Evolutionary conservation across 768 basidiomycete species (phyloP).

Genomic region (Hypsizygus marmoreus): DNA sequence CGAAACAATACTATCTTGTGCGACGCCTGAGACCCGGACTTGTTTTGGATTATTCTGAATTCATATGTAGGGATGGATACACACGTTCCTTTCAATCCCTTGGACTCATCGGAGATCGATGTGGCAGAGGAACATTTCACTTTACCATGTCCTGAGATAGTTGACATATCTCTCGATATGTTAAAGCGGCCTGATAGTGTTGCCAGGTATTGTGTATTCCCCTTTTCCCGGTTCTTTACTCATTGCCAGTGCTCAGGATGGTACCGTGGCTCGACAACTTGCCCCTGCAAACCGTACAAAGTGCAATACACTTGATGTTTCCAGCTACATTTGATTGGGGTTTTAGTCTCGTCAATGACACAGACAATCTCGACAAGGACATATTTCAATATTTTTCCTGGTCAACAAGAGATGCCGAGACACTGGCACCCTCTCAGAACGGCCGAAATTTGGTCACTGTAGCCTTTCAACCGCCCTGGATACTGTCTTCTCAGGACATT

Average conservation of each 20-base stretch:
- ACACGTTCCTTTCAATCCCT: constrained; percentile 34
- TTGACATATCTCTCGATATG: constrained; percentile 33
- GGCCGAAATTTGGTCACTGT: constrained; percentile 40
- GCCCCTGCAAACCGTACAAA: constrained; percentile 53
- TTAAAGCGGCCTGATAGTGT: constrained; percentile 43
- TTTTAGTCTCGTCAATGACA: constrained; percentile 34
- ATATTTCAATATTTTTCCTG: constrained; percentile 51
- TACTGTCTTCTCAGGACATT: constrained; percentile 55
- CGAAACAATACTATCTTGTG: constrained; percentile 39
- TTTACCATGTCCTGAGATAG: constrained; percentile 43
- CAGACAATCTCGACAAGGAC: constrained; percentile 34
- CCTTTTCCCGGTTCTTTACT: neutral
- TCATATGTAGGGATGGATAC: constrained; percentile 37
- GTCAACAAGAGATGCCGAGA: constrained; percentile 18
- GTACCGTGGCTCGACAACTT: constrained; percentile 51
- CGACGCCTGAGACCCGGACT: constrained; percentile 14
- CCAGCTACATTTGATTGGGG: constrained; percentile 44
- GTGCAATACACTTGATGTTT: constrained; percentile 45
- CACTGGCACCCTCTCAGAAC: neutral
- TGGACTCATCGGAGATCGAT: constrained; percentile 40
- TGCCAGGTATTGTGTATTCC: constrained; percentile 35
- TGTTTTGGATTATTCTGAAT: neutral
- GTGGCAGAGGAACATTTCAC: constrained; percentile 41
- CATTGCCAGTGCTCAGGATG: constrained; percentile 33
- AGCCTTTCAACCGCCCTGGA: constrained; percentile 64